A percentile compares a stretch with the other conserved stretches of the same genome.
Evolutionary conservation across 78 protist species (phyloP).

Genomic region (Speleostelium caveatum): DNA sequence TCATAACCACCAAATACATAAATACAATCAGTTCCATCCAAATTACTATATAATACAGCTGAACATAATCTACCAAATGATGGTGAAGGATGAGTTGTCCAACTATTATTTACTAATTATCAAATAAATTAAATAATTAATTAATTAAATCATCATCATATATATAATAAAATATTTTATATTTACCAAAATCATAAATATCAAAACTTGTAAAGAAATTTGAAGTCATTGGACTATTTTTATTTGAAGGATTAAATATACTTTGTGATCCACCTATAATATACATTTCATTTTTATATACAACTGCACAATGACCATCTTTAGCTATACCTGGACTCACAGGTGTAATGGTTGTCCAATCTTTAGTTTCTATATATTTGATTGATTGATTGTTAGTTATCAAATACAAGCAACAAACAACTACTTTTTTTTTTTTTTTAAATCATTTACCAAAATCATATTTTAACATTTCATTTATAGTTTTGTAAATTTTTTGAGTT

Average conservation of each 20-base stretch:
- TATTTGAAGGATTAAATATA: neutral
- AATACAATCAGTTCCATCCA: constrained; percentile 18
- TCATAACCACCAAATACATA: constrained; percentile 63
- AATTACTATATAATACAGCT: neutral
- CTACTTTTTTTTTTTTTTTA: neutral
- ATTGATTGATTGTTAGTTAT: neutral
- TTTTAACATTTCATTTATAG: constrained; percentile 8
- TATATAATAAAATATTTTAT: too few species aligned
- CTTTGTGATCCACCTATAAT: constrained; percentile 65
- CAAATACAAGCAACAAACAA: neutral
- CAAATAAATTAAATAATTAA: too few species aligned
- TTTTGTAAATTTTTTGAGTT: constrained; percentile 34
- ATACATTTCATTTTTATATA: constrained; percentile 32
- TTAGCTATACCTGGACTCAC: constrained; percentile 1
- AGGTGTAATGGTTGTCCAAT: neutral
- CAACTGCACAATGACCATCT: constrained; percentile 68
- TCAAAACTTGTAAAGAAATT: neutral
- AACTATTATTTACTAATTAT: neutral
- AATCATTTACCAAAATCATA: constrained; percentile 30
- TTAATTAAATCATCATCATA: too few species aligned
- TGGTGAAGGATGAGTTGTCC: constrained; percentile 16
- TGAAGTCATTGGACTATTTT: neutral
- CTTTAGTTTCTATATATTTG: neutral
- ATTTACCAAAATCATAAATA: constrained; percentile 22
- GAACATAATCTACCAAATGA: constrained; percentile 51